phyloP scores from a whole-genome alignment of 805 yeast species.

The Hanseniaspora guilliermondii region DNA sequence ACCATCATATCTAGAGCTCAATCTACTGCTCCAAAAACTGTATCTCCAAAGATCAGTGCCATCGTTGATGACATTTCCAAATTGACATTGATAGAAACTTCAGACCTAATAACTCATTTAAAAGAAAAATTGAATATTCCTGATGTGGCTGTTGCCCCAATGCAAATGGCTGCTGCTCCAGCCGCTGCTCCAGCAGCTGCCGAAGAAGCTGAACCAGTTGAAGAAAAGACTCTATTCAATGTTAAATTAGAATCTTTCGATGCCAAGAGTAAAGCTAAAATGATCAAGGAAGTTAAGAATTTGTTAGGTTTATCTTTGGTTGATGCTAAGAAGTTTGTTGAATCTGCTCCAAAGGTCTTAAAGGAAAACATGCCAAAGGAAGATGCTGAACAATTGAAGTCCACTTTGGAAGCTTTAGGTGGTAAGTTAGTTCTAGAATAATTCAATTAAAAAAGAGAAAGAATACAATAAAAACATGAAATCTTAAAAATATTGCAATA shows the following conservation, averaged over 20 bases:
- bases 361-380: slow-evolving; percentile 95
- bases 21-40: slow-evolving; percentile 40
- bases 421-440: slow-evolving; percentile 86
- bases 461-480: not conserved
- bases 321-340: slow-evolving; percentile 95
- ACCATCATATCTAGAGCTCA: slow-evolving; percentile 30
- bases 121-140: slow-evolving; percentile 79
- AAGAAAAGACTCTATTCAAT: slow-evolving; percentile 83
- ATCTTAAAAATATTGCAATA: not conserved
- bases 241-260: slow-evolving; percentile 89
- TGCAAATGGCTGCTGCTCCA: slow-evolving; percentile 38
- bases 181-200: slow-evolving; percentile 57
- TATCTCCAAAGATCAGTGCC: slow-evolving; percentile 73
- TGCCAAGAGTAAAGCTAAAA: slow-evolving; percentile 89
- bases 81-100: slow-evolving; percentile 84
- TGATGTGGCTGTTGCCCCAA: slow-evolving; percentile 58
- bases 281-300: slow-evolving; percentile 91
- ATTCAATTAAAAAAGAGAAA: slow-evolving; percentile 11
- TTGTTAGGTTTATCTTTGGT: slow-evolving; percentile 85
- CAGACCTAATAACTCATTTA: slow-evolving; percentile 69
- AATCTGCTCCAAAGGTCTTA: slow-evolving; percentile 88
- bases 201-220: slow-evolving; percentile 59
- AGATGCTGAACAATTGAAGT: slow-evolving; percentile 93
- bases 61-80: slow-evolving; percentile 87
- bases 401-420: slow-evolving; percentile 85